Evolutionary conservation across 192 early-diverging fungal genomes (phyloP).

Genomic region (Globomyces pollinis-pini): DNA sequence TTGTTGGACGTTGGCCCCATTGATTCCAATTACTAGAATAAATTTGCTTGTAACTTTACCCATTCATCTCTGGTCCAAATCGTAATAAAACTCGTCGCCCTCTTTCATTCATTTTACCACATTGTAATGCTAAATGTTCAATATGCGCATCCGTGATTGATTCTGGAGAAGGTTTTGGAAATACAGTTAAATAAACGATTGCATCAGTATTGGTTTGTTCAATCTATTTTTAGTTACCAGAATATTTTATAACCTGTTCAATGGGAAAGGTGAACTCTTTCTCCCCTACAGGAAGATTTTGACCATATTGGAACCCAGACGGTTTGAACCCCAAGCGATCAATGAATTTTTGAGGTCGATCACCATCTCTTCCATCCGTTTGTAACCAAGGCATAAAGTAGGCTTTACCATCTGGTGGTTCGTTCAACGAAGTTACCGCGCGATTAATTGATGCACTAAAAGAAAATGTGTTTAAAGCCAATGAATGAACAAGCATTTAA

Average conservation of each 20-base stretch:
- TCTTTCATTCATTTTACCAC: slow-evolving; percentile 11
- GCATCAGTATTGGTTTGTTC: slow-evolving; percentile 18
- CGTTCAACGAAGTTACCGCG: no score
- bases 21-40: slow-evolving; percentile 7
- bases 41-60: background rate
- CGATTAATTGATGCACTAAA: no score
- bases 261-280: slow-evolving; percentile 7
- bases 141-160: slow-evolving; percentile 14
- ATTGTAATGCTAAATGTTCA: slow-evolving; percentile 18
- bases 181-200: slow-evolving; percentile 22
- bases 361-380: no score
- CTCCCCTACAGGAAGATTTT: slow-evolving; percentile 24
- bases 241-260: no score
- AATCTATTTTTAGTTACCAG: slow-evolving; percentile 15
- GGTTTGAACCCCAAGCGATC: slow-evolving; percentile 22
- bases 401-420: background rate
- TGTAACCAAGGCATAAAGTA: no score
- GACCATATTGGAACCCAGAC: slow-evolving; percentile 18
- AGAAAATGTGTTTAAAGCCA: no score
- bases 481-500: no score
- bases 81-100: slow-evolving; percentile 31
- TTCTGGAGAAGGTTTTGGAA: slow-evolving; percentile 13
- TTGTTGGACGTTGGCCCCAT: slow-evolving; percentile 18
- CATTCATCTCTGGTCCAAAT: slow-evolving; percentile 42
- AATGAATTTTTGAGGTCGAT: slow-evolving; percentile 33